Evolutionary conservation across 2,329 filamentous ascomycete species (phyloP), one percentile per base, ranked within the genome.

Genomic region (Fusarium globosum): DNA sequence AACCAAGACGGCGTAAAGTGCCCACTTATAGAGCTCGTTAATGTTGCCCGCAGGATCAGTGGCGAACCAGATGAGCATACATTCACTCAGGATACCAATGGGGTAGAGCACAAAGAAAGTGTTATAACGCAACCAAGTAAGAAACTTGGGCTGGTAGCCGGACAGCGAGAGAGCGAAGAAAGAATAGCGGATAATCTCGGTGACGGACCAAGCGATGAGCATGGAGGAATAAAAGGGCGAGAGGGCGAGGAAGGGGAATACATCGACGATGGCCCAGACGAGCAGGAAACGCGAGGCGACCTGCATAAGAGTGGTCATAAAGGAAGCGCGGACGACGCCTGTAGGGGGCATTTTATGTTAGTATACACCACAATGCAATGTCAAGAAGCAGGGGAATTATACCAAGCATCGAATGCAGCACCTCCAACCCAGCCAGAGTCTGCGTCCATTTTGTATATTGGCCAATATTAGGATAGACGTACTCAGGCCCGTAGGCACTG

Each of bases 81-180:
- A 94, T 87, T 99, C 96, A 84, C 93, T 96, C 45, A 89, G 87
- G 79, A 98, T 98, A 46, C 96, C 96, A 68, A 98, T 81, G 2
- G 96, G 96, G 83, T 99, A 99, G 28, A 99, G 89, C 42, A 98
- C 85, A 78, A 94, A 94, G 84, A 99, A 99, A 13, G 94, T 95
- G 82, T 97, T 97, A 84, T 98, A 95, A 77, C 95, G 88, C 82
- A 97, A 85, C 93, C 94, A 97, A 42, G 90, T 90, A 80, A 97
- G 88, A 68, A 87, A 85, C 2, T 78, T 81, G 0, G 95, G 94
- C 36, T 93, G 89, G 68, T 83, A 80, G 35, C 89, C 87, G 72
- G 86, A 84, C 38, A 96, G 88, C 76, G 90, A 91, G 78, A 95
- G 87, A 41, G 93, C 93, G 81, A 98, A 98, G 87, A 94, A 99